phyloP scores from a whole-genome alignment of 108 stramenopile species.

The Fistulifera pelliculosa region DNA sequence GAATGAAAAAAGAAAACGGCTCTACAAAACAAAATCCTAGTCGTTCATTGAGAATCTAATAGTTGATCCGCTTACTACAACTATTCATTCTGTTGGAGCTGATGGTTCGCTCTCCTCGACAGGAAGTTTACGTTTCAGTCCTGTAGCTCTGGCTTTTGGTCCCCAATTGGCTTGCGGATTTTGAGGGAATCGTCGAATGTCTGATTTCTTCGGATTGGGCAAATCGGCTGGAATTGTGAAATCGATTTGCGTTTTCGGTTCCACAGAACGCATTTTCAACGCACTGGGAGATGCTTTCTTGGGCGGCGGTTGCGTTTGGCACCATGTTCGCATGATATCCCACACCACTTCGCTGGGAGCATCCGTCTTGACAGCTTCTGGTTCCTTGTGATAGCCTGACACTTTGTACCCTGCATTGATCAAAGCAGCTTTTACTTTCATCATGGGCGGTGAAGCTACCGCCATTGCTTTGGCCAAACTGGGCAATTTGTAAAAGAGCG shows the following conservation, averaged over 20 bases:
- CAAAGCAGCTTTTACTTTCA: constrained; percentile 70
- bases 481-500: constrained; percentile 85
- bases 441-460: constrained; percentile 66
- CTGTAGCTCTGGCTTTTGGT: constrained; percentile 69
- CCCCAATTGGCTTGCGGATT: constrained; percentile 91
- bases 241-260: constrained; percentile 55
- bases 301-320: constrained; percentile 71
- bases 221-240: constrained; percentile 38
- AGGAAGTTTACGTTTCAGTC: constrained; percentile 24
- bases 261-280: constrained; percentile 57
- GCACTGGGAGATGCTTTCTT: constrained; percentile 47
- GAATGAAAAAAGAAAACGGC: too few species aligned
- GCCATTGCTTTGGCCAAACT: constrained; percentile 61
- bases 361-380: constrained; percentile 89
- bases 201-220: constrained; percentile 11
- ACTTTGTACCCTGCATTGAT: constrained; percentile 87
- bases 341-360: constrained; percentile 89
- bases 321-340: constrained; percentile 90
- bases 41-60: too few species aligned
- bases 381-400: constrained; percentile 92
- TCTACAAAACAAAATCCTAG: too few species aligned
- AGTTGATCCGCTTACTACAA: too few species aligned
- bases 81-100: too few species aligned
- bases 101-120: too few species aligned
- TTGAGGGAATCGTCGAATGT: constrained; percentile 55